These are phyloP conservation scores for Moesziomyces aphidis DNA, from an alignment of 1,284 basidiomycete species.

Conservation along the genomic window DNA sequence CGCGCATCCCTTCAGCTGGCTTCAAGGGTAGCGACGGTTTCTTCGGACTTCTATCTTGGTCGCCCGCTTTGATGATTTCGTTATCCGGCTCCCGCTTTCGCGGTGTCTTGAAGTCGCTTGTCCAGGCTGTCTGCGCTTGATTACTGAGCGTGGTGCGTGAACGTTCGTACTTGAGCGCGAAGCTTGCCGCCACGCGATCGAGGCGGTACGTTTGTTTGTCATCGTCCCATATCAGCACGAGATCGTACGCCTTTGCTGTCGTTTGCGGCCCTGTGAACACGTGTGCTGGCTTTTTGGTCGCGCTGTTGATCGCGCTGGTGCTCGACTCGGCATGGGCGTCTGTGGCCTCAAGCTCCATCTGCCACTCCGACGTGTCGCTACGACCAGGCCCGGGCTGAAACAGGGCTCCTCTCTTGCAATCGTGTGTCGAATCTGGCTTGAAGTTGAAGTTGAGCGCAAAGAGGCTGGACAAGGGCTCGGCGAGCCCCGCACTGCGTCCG, in stretches of 20 bases:
- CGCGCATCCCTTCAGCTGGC: background rate
- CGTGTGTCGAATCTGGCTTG: slow-evolving; percentile 41
- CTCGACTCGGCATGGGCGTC: slow-evolving; percentile 3
- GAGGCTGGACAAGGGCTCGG: slow-evolving; percentile 15
- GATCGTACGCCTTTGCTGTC: slow-evolving; percentile 24
- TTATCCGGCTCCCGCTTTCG: background rate
- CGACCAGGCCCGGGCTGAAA: slow-evolving; percentile 13
- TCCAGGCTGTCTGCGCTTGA: slow-evolving; percentile 15
- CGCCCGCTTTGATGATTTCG: background rate
- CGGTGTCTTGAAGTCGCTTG: background rate
- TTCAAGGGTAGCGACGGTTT: background rate
- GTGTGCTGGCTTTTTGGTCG: slow-evolving; percentile 21
- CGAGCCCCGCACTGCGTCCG: background rate
- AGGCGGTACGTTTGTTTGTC: slow-evolving; percentile 15
- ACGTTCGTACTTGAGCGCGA: slow-evolving; percentile 43
- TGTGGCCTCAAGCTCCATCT: slow-evolving; percentile 35
- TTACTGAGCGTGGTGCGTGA: slow-evolving; percentile 31
- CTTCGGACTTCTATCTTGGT: background rate
- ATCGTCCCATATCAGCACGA: slow-evolving; percentile 37
- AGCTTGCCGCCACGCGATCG: slow-evolving; percentile 29
- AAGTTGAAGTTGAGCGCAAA: slow-evolving; percentile 47
- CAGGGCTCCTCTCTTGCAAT: slow-evolving; percentile 32
- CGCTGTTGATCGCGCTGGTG: background rate
- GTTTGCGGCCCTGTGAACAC: slow-evolving; percentile 39
- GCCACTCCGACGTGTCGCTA: slow-evolving; percentile 31